Conservation (phyloP, 495 filamentous ascomycete genomes). For the Penicillium coffeae region DNA sequence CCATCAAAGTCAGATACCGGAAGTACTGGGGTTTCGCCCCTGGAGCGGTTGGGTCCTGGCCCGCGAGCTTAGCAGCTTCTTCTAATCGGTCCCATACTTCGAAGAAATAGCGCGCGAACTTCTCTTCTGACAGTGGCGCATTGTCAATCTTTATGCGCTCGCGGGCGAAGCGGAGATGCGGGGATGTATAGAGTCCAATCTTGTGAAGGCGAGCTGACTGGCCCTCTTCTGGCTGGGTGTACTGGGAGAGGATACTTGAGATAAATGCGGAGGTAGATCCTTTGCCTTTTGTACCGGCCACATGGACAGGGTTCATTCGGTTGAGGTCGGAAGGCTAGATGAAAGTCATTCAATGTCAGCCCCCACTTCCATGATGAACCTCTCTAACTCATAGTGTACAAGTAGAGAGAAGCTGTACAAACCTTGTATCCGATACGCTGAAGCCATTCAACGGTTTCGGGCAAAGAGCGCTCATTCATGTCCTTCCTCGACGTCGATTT, state of each 20-base stretch:
- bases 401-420: conserved; percentile 20
- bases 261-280: conserved; percentile 55
- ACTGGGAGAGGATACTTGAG: conserved; percentile 58
- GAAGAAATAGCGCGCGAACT: conserved; percentile 84
- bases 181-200: conserved; percentile 83
- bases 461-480: conserved; percentile 64
- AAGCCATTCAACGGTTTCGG: conserved; percentile 75
- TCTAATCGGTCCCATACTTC: conserved; percentile 80
- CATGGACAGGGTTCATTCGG: conserved; percentile 71
- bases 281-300: conserved; percentile 93
- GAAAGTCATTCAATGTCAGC: conserved; percentile 8
- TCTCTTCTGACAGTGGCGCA: conserved; percentile 64
- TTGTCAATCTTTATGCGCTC: conserved; percentile 86
- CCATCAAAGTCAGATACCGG: conserved; percentile 84
- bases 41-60: conserved; percentile 43
- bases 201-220: conserved; percentile 42
- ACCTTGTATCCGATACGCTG: conserved; percentile 75
- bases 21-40: conserved; percentile 79
- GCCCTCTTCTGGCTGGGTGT: conserved; percentile 36
- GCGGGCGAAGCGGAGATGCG: conserved; percentile 80
- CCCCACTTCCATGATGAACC: neutral
- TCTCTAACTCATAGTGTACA: neutral
- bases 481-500: conserved; percentile 56
- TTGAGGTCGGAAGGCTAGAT: conserved; percentile 74
- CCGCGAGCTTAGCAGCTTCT: conserved; percentile 42